phyloP scores from a whole-genome alignment of 768 basidiomycete species.

The Pseudohyphozyma bogoriensis region DNA sequence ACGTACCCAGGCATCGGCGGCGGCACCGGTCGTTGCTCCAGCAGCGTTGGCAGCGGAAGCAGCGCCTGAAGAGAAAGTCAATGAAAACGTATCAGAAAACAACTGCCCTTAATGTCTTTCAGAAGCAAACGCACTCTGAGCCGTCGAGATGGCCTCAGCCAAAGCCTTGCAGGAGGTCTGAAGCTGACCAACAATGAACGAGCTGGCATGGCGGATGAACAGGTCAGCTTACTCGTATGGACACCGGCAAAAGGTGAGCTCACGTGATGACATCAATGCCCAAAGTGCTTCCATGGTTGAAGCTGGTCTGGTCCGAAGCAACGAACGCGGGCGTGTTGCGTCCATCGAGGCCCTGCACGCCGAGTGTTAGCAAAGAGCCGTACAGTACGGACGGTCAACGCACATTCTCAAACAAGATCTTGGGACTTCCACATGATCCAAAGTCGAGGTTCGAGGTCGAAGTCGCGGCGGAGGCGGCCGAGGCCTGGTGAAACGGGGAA shows the following conservation, averaged over 20 bases:
- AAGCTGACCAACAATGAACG: background rate
- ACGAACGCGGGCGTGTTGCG: background rate
- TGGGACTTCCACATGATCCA: background rate
- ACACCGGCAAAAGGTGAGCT: background rate
- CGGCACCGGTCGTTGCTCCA: background rate
- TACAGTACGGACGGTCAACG: no score
- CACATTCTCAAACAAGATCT: background rate
- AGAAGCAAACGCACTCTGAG: no score
- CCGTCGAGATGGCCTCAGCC: background rate
- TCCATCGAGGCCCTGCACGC: background rate
- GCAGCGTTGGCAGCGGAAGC: background rate
- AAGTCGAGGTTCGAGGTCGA: background rate
- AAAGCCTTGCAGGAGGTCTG: background rate
- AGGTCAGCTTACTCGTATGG: background rate
- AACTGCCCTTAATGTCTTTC: no score
- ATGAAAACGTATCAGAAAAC: no score
- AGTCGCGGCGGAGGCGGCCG: no score
- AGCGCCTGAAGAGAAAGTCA: no score
- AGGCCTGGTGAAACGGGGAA: no score
- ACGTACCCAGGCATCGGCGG: background rate
- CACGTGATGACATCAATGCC: background rate
- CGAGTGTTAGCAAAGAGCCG: no score
- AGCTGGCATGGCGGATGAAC: background rate
- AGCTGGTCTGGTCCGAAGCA: background rate
- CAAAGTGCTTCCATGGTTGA: background rate